Conservation (phyloP, 345 rosid species). For the Corchorus capsularis region DNA sequence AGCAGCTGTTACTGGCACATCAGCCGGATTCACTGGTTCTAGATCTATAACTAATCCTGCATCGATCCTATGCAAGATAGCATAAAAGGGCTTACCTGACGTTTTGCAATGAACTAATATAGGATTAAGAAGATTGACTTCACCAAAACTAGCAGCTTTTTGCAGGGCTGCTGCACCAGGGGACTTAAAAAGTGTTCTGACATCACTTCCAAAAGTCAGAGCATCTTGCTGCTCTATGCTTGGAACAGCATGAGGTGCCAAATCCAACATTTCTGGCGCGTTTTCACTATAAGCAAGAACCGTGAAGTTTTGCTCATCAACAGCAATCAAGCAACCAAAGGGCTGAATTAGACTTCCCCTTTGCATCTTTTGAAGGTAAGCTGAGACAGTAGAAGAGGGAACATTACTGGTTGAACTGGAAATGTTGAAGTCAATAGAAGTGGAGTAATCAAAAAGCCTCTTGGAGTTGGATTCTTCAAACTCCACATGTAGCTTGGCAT, state of each 20-base stretch:
- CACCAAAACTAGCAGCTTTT: slow-evolving; percentile 67
- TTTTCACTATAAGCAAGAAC: slow-evolving; percentile 76
- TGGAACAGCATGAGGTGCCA: slow-evolving; percentile 76
- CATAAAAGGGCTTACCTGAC: slow-evolving; percentile 79
- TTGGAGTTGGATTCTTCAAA: slow-evolving; percentile 73
- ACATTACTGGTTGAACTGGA: slow-evolving; percentile 58
- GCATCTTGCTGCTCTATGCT: slow-evolving; percentile 70
- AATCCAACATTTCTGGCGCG: slow-evolving; percentile 72
- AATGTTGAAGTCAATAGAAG: slow-evolving; percentile 55
- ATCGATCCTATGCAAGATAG: slow-evolving; percentile 73
- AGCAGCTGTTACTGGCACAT: slow-evolving; percentile 77
- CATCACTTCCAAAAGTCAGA: slow-evolving; percentile 62
- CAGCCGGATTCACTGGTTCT: slow-evolving; percentile 81
- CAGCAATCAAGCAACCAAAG: slow-evolving; percentile 77
- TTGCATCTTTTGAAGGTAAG: slow-evolving; percentile 79
- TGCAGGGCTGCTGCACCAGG: slow-evolving; percentile 65
- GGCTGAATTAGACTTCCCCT: slow-evolving; percentile 76
- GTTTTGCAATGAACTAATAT: slow-evolving; percentile 63
- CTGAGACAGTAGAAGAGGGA: slow-evolving; percentile 61
- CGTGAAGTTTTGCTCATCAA: slow-evolving; percentile 58
- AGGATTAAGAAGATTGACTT: slow-evolving; percentile 72
- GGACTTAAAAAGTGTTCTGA: slow-evolving; percentile 57
- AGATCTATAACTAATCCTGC: slow-evolving; percentile 77
- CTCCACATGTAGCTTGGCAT: slow-evolving; percentile 65
- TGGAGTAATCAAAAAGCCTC: slow-evolving; percentile 63